A percentile compares a stretch with the other conserved stretches of the same genome.
phyloP scores from a whole-genome alignment of 225 moss, liverwort and hornwort species.

The Pseudisothecium myosuroides region DNA sequence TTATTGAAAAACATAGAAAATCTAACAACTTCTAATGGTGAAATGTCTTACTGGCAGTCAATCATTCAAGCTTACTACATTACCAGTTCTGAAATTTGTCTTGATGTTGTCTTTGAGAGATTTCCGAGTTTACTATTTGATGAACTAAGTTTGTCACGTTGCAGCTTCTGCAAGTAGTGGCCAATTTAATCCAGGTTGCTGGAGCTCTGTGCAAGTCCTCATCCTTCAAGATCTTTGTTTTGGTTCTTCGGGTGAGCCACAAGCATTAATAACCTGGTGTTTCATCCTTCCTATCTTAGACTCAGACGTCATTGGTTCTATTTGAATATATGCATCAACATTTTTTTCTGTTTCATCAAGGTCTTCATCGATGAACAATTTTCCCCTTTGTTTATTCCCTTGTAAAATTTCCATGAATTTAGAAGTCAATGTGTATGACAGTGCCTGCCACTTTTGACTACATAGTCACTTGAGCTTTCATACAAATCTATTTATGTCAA shows the following conservation, averaged over 20 bases:
- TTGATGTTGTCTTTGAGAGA: not conserved
- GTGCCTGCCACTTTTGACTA: too few species aligned
- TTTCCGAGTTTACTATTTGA: not conserved
- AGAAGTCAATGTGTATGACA: too few species aligned
- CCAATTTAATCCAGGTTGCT: constrained; percentile 51
- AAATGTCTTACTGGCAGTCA: not conserved
- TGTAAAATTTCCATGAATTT: not conserved
- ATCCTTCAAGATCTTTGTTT: constrained; percentile 62
- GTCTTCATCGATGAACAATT: not conserved
- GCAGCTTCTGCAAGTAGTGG: constrained; percentile 71
- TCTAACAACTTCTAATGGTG: not conserved
- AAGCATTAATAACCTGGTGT: too few species aligned
- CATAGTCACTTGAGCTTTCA: not conserved
- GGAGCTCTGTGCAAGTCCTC: constrained; percentile 50
- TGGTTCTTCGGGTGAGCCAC: constrained; percentile 39
- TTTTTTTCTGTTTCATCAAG: not conserved
- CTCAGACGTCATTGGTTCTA: not conserved
- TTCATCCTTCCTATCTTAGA: not conserved
- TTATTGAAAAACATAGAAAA: not conserved
- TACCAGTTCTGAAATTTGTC: not conserved
- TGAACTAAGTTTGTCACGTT: not conserved
- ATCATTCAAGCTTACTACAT: not conserved
- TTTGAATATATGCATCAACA: not conserved
- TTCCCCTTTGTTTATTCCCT: not conserved
- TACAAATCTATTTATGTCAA: not conserved